Evolutionary conservation across 2,329 filamentous ascomycete genomes (phyloP), one percentile per base, ranked within the genome.

Genomic region (Exophiala sp.): DNA sequence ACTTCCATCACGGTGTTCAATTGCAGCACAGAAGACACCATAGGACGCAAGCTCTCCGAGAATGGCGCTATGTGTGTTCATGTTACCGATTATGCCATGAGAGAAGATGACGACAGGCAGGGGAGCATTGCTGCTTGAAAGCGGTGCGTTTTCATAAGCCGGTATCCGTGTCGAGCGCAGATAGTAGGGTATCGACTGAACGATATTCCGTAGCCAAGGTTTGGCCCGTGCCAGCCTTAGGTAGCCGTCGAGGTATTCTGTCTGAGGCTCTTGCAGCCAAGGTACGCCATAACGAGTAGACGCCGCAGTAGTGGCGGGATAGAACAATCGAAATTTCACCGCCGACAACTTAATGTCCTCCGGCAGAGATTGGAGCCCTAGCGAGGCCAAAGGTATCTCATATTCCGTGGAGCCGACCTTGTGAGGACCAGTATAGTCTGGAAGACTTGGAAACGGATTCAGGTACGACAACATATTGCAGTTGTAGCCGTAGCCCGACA

Each of bases 71-170:
- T 95, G 95, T 10, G 88, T 84, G 65, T 94, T 92, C 60, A 88
- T 80, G 54, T 82, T 85, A 35, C 90, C 89, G 33, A 88, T 90
- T 1, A 95, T 77, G 0, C 90, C 90, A 66, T 95, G 90, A 1
- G 88, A 94, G 71, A 95, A 95, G 57, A 95, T 77, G 75, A 90
- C 84, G 0, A 89, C 87, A 0, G 90, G 89, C 86, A 88, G 92
- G 72, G 83, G 75, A 72, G 5, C 72, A 65, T 52, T 83, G 65
- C 55, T 75, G 32, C 72, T 67, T 36, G 84, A 77, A 7, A 91
- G 69, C 5, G 78, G 75, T 10, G 87, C 88, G 54, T 65, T 49
- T 48, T 62, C 50, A 51, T 61, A 47, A n/a, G 59, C 61, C 53
- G 65, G 65, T 6, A 68, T 63, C 12, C 57, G 66, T 10, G 61